phyloP scores from a whole-genome alignment of 805 yeast species.

The Suhomyces faveliae region DNA sequence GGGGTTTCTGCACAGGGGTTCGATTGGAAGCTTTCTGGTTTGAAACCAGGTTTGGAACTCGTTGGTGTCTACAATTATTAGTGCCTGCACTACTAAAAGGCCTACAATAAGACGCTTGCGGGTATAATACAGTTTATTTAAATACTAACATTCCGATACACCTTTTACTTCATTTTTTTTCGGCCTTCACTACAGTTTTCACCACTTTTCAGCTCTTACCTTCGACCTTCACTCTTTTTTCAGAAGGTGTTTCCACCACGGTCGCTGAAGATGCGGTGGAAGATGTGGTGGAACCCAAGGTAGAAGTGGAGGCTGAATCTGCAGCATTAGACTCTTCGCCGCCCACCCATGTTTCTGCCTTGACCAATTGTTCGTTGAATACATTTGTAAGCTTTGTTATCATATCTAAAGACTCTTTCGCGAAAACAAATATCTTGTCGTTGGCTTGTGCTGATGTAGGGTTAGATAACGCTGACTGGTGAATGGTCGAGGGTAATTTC shows the following conservation, averaged over 20 bases:
- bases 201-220: neutral
- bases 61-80: too few relatives aligned
- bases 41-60: neutral
- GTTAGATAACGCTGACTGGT: conserved; percentile 43
- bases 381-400: conserved; percentile 77
- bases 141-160: neutral
- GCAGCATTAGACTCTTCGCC: conserved; percentile 26
- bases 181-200: too few relatives aligned
- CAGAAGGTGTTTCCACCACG: neutral
- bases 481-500: conserved; percentile 67
- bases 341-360: conserved; percentile 82
- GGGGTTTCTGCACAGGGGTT: neutral
- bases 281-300: neutral
- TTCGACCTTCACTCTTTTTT: conserved; percentile 8
- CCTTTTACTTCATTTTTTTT: too few relatives aligned
- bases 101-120: too few relatives aligned
- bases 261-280: neutral
- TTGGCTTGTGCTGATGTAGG: conserved; percentile 29
- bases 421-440: conserved; percentile 74
- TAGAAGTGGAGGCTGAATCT: neutral
- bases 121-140: neutral
- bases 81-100: too few relatives aligned
- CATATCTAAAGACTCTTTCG: conserved; percentile 88
- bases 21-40: neutral
- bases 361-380: conserved; percentile 78